Base-by-base conservation (phyloP, 345 rosid genomes). In the thale cress (Arabidopsis thaliana) region DNA sequence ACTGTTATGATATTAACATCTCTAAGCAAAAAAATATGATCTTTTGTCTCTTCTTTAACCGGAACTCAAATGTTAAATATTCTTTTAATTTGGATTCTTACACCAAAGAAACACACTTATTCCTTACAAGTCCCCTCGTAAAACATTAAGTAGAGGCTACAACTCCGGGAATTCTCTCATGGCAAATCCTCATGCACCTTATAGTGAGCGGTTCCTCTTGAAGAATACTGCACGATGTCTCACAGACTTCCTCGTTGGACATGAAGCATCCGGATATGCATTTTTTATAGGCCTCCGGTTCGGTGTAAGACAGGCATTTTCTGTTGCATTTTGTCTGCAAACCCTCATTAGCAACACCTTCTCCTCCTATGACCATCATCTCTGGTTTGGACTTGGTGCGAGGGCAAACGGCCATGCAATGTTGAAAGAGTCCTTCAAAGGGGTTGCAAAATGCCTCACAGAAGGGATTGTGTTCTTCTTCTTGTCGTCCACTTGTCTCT, bases 161-260 rank as follows among this genome's bases (percentile, higher is more conserved):
- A 59, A 16, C 38, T 25, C 51, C 59, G 12, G 72, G 78, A 46
- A 3, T 34, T 7, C 8, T 57, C 66, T 74, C 66, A 8, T 57
- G 66, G 45, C 78, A 74, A 42, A 65, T 65, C 45, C 32, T 65
- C 20, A 13, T 65, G 71, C 78, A 74, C 61, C 40, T 11, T 52
- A 67, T 52, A 67, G 46, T 14, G 13, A 67, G 64, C 9, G 71
- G 77, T 24, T 7, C 48, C 72, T 74, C 78, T 57, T 65, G 72
- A 67, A 51, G 4, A 51, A 67, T 20, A 13, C 22, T 37, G 65
- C 78, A 73, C 13, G 71, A 44, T 34, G 71, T 33, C 77, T 73
- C 71, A 13, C 71, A 65, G 28, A 55, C 22, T 14, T 25, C 65
- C 58, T 73, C 78, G 22, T 73, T 72, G 32, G 55, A 32, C n/a